Evolutionary conservation across 2,329 filamentous ascomycete species (phyloP), one percentile per base, ranked within the genome.

Genomic region (Chaetothyriales sp.): DNA sequence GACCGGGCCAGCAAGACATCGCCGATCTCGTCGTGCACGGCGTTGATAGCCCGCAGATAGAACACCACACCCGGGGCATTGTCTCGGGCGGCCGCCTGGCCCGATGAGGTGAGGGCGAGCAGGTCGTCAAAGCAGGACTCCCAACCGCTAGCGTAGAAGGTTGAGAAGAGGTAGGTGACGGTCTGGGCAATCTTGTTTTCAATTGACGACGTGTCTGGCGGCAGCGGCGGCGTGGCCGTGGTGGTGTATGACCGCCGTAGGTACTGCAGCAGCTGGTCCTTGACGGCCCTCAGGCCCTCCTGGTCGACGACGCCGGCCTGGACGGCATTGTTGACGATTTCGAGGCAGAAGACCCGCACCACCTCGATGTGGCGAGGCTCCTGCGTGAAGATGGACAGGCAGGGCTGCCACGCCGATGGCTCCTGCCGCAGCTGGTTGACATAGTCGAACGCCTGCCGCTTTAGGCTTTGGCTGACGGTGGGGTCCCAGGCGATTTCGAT

Each of bases 111-210:
- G 59, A 98, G 70, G 53, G 77, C 77, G 56, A 92, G 74, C 60
- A 97, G 86, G 65, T 98, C 92, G 63, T 94, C 86, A 65, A 98
- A 82, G 69, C 95, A 97, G 54, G 75, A 80, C 62, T 86, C 79
- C 92, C 92, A 98, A 40, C 85, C 85, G 50, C 84, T 80, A 50
- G 81, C 81, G 68, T 98, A 98, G 51, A 94, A 76, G 10, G 83
- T 81, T 37, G 88, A 85, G 68, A 98, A 98, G 48, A 98, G 81
- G 64, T 88, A 92, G 8, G 92, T 98, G 62, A 98, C 73, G 10
- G 89, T 95, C 71, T 98, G 92, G 46, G 90, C 89, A 60, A 98
- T 80, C 71, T 98, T 98, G 73, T 97, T 98, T 70, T 97, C 90
- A 44, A 98, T 83, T 58, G 80, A 78, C 20, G 80, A 67, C 7